phyloP scores from a whole-genome alignment of 2,329 filamentous ascomycete species.

The Harringtonia lauricola region DNA sequence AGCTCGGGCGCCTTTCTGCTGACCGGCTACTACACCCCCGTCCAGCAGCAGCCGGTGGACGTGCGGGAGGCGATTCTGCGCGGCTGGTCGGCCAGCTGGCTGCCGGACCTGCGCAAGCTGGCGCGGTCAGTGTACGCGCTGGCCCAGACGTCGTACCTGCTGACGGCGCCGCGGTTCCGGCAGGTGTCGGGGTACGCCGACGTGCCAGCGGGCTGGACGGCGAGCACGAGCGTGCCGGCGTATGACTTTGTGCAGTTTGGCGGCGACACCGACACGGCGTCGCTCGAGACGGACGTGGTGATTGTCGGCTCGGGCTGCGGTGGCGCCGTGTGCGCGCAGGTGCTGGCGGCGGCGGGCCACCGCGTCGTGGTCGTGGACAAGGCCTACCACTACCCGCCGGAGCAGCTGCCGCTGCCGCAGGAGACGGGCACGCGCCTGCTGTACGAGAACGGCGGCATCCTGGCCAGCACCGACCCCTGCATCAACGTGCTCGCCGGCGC shows the following conservation, averaged over 20 bases:
- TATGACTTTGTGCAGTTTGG: constrained; percentile 52
- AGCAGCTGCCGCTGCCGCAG: constrained; percentile 65
- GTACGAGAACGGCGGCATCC: constrained; percentile 55
- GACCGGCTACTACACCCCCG: constrained; percentile 54
- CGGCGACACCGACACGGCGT: constrained; percentile 30
- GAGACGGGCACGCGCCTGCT: constrained; percentile 49
- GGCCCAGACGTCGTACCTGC: constrained; percentile 41
- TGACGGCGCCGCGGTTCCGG: constrained; percentile 42
- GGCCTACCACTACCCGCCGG: constrained; percentile 62
- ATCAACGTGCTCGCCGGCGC: constrained; percentile 56
- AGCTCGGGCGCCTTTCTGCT: constrained; percentile 48
- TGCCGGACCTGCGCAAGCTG: constrained; percentile 42
- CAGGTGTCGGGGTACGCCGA: constrained; percentile 47
- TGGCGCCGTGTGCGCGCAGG: constrained; percentile 70
- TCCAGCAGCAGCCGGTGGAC: constrained; percentile 48
- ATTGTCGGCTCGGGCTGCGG: constrained; percentile 83
- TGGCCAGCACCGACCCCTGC: constrained; percentile 43
- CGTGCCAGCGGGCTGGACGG: constrained; percentile 37
- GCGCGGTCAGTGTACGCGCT: constrained; percentile 44
- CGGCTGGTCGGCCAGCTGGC: constrained; percentile 47
- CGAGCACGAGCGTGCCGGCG: constrained; percentile 34
- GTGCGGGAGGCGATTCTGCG: constrained; percentile 52
- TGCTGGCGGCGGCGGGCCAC: constrained; percentile 65
- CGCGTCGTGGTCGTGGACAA: constrained; percentile 63
- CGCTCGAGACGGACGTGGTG: constrained; percentile 68